A percentile compares a stretch with the other conserved stretches of the same genome.
Conservation (phyloP, 768 basidiomycete species). For the Pisolithus sp. region DNA sequence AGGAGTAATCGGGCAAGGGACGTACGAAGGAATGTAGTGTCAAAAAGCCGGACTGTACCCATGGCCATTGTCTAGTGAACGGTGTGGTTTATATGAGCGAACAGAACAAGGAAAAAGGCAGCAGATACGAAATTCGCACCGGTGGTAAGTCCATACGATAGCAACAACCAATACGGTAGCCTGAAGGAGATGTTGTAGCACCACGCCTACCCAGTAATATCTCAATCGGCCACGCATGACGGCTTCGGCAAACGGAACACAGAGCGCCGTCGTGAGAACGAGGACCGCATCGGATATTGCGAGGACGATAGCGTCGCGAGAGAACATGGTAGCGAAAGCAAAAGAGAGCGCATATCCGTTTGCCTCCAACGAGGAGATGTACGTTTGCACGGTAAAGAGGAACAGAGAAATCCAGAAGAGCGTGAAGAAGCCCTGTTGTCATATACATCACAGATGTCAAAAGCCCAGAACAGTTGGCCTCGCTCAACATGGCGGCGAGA, state of each 20-base stretch:
- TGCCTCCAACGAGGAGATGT: constrained; percentile 69
- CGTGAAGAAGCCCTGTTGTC: constrained; percentile 78
- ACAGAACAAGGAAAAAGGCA: neutral
- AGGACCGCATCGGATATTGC: constrained; percentile 81
- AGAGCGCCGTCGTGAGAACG: constrained; percentile 66
- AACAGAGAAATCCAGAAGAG: constrained; percentile 92
- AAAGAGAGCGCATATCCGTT: constrained; percentile 73
- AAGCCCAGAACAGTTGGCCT: neutral
- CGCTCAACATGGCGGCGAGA: constrained; percentile 2
- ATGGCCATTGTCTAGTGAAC: constrained; percentile 76
- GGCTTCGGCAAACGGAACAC: constrained; percentile 79
- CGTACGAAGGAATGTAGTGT: constrained; percentile 78
- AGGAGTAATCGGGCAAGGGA: neutral
- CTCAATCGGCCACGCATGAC: constrained; percentile 72
- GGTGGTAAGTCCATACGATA: constrained; percentile 44
- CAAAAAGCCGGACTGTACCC: constrained; percentile 92
- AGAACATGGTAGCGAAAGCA: constrained; percentile 81
- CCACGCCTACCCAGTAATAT: constrained; percentile 70
- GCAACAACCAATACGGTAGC: neutral
- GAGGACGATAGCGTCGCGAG: constrained; percentile 74
- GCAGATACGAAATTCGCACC: constrained; percentile 34
- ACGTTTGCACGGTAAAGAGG: constrained; percentile 72
- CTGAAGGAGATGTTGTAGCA: constrained; percentile 59
- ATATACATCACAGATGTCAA: neutral
- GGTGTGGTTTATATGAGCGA: neutral